Base-by-base conservation (phyloP, 2,329 filamentous ascomycete genomes). In the Cercospora sesami region DNA sequence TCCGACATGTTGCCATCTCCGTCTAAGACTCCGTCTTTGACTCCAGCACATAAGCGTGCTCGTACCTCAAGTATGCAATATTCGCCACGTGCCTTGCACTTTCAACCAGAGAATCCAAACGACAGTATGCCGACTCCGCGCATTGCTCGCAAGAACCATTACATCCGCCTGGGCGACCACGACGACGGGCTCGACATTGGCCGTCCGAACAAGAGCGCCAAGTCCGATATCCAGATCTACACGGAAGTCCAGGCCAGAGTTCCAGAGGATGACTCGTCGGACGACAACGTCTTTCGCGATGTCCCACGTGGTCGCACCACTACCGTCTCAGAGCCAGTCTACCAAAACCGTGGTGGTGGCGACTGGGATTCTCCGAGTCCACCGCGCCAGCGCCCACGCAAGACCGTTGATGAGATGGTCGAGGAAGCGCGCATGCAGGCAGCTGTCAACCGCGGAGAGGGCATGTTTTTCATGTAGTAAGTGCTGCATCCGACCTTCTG, bases 211-310 rank as follows among this genome's bases (percentile, higher is more conserved):
- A 65, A 62, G 39, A 72, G 68, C 26, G 71, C 69, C 4, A 78
- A 81, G 64, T 91, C 94, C 72, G 79, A 63, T 58, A 68, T 72
- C 36, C 53, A 86, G 71, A 92, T 94, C 75, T 94, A 89, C 76
- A 93, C 90, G 48, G 91, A 95, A 78, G 88, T 91, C 0, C 90
- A 93, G 71, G 93, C 96, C 73, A 84, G 86, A 57, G 80, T 93
- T 51, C 92, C 92, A 21, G 85, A 88, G 70, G 81, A 87, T 51
- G 91, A 93, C 73, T 77, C 80, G n/a, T 88, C 84, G 72, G 80
- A 83, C 6, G 88, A 89, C 28, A 95, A 94, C 76, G 91, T 91
- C 1, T 95, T 94, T 78, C 86, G 88, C 68, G 86, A 84, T 63
- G 31, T 57, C 14, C 60, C 30, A 63, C 66, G 61, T 33, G 71